These are phyloP conservation scores for Salix viminalis DNA, from an alignment of 345 rosid genomes.

Conservation along the genomic window DNA sequence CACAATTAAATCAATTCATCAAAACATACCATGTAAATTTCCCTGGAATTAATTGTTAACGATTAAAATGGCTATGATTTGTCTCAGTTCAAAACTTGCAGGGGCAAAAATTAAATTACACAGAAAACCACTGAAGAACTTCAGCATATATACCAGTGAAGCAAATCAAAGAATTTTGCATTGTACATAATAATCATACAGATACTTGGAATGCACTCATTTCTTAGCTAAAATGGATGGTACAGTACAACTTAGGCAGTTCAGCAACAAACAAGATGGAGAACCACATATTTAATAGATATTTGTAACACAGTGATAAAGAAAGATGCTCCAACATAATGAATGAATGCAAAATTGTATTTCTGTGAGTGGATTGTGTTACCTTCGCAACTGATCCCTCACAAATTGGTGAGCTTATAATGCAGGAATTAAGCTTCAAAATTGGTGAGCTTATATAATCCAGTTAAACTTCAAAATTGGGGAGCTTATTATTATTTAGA, in stretches of 20 bases:
- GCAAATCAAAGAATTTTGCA: neutral
- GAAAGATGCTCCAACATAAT: neutral
- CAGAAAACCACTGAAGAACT: neutral
- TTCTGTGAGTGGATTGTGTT: neutral
- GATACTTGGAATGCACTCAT: neutral
- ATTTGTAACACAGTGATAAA: neutral
- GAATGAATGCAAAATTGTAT: neutral
- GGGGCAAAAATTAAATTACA: neutral
- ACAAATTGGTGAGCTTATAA: neutral
- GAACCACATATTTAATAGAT: neutral
- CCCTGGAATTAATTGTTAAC: neutral
- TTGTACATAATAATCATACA: neutral
- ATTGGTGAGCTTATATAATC: neutral
- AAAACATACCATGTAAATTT: neutral
- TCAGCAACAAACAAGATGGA: neutral
- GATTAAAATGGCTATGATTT: neutral
- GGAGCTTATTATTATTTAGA: neutral
- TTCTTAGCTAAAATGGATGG: neutral
- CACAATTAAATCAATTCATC: slow-evolving; percentile 3
- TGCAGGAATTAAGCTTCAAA: neutral
- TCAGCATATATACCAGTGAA: neutral
- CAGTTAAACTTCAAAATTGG: neutral
- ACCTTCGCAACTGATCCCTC: neutral
- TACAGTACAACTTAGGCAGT: neutral
- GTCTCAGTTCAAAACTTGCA: neutral